These are phyloP conservation scores for Phlebiopsis gigantea DNA, from an alignment of 768 basidiomycete species.

Conservation along the genomic window DNA sequence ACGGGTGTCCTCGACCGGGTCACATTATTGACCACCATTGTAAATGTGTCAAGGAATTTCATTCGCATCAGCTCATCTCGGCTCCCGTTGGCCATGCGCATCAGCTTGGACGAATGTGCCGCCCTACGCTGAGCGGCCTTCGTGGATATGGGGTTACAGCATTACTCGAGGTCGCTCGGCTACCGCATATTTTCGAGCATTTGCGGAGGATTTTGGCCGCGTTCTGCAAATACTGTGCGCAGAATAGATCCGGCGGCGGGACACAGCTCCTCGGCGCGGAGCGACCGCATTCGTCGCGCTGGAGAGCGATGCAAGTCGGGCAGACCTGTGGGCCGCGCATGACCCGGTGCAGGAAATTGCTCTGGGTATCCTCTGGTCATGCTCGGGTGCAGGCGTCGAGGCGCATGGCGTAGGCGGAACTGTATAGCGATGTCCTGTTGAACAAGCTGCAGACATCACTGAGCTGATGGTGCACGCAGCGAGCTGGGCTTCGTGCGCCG, in stretches of 20 bases:
- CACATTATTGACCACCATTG: not conserved
- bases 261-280: not conserved
- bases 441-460: not conserved
- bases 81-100: constrained; percentile 24
- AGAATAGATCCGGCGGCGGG: not conserved
- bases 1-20: not conserved
- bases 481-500: not conserved
- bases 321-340: not conserved
- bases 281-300: too few species aligned
- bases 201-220: not conserved
- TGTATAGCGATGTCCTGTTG: not conserved
- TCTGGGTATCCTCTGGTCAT: constrained; percentile 9
- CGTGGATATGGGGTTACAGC: not conserved
- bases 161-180: not conserved
- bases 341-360: not conserved
- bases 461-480: not conserved
- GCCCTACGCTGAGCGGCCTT: not conserved
- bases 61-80: not conserved
- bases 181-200: not conserved
- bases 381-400: not conserved
- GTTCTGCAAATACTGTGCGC: not conserved
- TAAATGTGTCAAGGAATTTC: not conserved
- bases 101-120: not conserved
- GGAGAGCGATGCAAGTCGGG: not conserved
- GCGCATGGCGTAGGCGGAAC: not conserved